phyloP scores from a whole-genome alignment of 176 grass and related monocot genomes.

The Oryza meyeriana region DNA sequence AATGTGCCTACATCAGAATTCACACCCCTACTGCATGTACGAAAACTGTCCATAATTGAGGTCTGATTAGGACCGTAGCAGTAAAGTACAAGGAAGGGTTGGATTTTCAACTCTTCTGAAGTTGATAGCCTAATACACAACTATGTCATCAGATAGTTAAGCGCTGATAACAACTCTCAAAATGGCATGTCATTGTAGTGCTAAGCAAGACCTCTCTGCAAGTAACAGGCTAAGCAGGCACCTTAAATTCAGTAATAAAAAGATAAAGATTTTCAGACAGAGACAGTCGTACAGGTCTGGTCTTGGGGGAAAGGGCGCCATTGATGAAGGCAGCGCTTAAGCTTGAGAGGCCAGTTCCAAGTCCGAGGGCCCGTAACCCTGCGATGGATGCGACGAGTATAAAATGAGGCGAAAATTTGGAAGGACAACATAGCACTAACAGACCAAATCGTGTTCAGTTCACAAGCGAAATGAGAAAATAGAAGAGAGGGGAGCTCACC shows the following conservation, averaged over 20 bases:
- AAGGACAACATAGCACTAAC: background rate
- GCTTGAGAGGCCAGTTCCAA: constrained; percentile 30
- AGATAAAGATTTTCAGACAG: background rate
- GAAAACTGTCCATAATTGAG: background rate
- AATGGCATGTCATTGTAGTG: background rate
- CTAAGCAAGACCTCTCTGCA: background rate
- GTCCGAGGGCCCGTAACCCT: constrained; percentile 54
- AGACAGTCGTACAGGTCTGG: constrained; percentile 30
- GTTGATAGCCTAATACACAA: background rate
- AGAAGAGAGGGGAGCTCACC: constrained; percentile 35
- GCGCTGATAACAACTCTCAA: background rate
- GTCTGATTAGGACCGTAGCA: background rate
- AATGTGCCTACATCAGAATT: background rate
- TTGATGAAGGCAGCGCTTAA: constrained; percentile 52
- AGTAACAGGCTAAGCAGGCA: background rate
- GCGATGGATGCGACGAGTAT: background rate
- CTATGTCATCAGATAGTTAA: background rate
- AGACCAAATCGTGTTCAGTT: background rate
- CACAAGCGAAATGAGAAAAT: background rate
- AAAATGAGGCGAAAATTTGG: background rate
- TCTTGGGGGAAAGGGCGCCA: constrained; percentile 34
- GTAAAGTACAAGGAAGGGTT: background rate
- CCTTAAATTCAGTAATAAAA: background rate
- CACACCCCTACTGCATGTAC: background rate
- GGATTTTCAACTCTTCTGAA: background rate